Evolutionary conservation across 768 basidiomycete genomes (phyloP).

Genomic region (Suillus discolor): DNA sequence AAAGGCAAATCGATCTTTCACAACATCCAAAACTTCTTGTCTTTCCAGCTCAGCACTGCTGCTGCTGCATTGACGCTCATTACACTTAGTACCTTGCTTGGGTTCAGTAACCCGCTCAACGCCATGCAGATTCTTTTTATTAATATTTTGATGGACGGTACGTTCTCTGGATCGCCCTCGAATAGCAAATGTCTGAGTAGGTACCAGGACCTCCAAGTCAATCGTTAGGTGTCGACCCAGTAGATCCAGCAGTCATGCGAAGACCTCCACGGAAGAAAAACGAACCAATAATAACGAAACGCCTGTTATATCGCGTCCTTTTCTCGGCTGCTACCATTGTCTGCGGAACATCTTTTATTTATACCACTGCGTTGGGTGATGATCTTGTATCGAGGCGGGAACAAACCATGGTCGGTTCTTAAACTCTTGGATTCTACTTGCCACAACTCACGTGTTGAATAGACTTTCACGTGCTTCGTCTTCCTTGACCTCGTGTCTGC

Average conservation of each 20-base stretch:
- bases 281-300: slow-evolving; percentile 79
- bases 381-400: slow-evolving; percentile 83
- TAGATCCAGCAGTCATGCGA: slow-evolving; percentile 91
- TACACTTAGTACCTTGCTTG: slow-evolving; percentile 89
- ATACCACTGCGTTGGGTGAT: slow-evolving; percentile 80
- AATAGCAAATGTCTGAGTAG: background rate
- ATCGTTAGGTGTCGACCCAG: slow-evolving; percentile 95
- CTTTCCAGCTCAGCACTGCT: slow-evolving; percentile 98
- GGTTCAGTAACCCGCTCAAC: slow-evolving; percentile 90
- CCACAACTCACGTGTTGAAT: slow-evolving; percentile 17
- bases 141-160: slow-evolving; percentile 98
- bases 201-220: slow-evolving; percentile 86
- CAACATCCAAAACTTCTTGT: slow-evolving; percentile 97
- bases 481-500: slow-evolving; percentile 97
- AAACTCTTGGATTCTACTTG: background rate
- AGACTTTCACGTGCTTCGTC: slow-evolving; percentile 98
- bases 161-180: slow-evolving; percentile 19
- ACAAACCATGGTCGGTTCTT: slow-evolving; percentile 86
- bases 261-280: slow-evolving; percentile 92
- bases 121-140: slow-evolving; percentile 99
- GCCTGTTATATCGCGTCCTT: slow-evolving; percentile 77
- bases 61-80: slow-evolving; percentile 94
- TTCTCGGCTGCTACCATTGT: slow-evolving; percentile 95
- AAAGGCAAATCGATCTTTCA: slow-evolving; percentile 96
- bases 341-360: slow-evolving; percentile 84